phyloP scores from a whole-genome alignment of 805 yeast genomes.

The Cyberlindnera meyerae region DNA sequence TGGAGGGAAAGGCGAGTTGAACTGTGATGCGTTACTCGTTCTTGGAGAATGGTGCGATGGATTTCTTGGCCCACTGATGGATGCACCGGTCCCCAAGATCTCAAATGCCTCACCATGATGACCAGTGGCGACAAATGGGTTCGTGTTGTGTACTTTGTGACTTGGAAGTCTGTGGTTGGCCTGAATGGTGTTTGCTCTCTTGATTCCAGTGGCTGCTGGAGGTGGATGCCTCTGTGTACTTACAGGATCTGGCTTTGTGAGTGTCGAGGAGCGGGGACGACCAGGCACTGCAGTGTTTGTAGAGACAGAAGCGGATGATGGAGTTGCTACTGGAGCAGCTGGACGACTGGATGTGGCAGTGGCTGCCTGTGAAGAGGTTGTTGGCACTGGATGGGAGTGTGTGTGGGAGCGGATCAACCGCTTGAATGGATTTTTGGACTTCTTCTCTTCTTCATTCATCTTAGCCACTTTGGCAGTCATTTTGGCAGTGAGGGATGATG shows the following conservation, averaged over 20 bases:
- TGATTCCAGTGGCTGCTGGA: conserved; percentile 1
- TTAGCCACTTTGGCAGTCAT: conserved; percentile 1
- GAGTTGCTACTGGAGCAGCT: too few relatives aligned
- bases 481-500: background rate
- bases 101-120: conserved; percentile 1
- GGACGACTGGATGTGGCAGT: too few relatives aligned
- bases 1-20: background rate
- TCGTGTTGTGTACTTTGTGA: conserved; percentile 2
- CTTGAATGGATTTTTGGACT: conserved; percentile 3
- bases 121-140: conserved; percentile 3
- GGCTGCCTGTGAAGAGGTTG: too few relatives aligned
- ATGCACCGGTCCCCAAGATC: conserved; percentile 7
- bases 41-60: conserved; percentile 6
- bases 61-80: conserved; percentile 9
- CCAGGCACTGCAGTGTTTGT: too few relatives aligned
- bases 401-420: conserved; percentile 1
- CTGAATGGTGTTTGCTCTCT: conserved; percentile 7
- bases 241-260: too few relatives aligned
- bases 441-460: conserved; percentile 10
- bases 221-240: background rate
- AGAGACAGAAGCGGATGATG: too few relatives aligned
- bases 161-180: background rate
- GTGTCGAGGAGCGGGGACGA: too few relatives aligned
- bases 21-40: background rate
- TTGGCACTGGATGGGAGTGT: too few relatives aligned